Conservation (phyloP, 1,284 basidiomycete genomes). For the Tilletia setariae region DNA sequence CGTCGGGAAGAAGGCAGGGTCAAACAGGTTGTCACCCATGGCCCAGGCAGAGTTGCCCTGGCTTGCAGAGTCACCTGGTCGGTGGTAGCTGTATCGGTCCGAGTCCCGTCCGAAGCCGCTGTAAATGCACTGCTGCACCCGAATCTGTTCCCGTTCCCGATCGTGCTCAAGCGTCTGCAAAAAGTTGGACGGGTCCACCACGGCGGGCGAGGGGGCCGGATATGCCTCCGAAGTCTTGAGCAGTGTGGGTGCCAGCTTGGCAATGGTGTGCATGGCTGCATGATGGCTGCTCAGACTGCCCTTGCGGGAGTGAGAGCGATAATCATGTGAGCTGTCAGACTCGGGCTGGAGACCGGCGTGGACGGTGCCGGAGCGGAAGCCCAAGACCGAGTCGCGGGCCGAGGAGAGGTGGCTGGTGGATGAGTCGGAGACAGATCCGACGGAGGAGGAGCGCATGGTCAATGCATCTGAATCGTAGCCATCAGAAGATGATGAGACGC, state of each 20-base stretch:
- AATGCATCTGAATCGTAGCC: slow-evolving; percentile 9
- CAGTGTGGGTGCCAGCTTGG: slow-evolving; percentile 86
- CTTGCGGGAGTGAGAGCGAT: slow-evolving; percentile 1
- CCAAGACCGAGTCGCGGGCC: background rate
- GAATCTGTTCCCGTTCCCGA: too few relatives aligned
- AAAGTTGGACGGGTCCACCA: slow-evolving; percentile 63
- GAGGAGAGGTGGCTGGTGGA: background rate
- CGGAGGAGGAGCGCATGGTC: slow-evolving; percentile 6
- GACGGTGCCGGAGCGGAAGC: background rate
- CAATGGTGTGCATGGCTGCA: slow-evolving; percentile 65
- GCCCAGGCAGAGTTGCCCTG: too few relatives aligned
- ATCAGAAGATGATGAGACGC: slow-evolving; percentile 5
- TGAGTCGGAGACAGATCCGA: background rate
- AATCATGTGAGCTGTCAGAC: too few relatives aligned
- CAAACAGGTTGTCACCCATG: background rate
- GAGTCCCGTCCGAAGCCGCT: too few relatives aligned
- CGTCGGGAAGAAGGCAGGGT: background rate
- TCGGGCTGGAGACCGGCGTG: background rate
- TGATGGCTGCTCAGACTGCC: background rate
- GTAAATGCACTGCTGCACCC: background rate
- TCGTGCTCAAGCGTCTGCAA: slow-evolving; percentile 14
- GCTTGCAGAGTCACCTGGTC: too few relatives aligned
- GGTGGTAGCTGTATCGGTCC: background rate
- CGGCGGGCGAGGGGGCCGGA: slow-evolving; percentile 57
- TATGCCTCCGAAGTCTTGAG: slow-evolving; percentile 69